Evolutionary conservation across 2,329 filamentous ascomycete species (phyloP).

Genomic region (Alternaria angustiovoidea): DNA sequence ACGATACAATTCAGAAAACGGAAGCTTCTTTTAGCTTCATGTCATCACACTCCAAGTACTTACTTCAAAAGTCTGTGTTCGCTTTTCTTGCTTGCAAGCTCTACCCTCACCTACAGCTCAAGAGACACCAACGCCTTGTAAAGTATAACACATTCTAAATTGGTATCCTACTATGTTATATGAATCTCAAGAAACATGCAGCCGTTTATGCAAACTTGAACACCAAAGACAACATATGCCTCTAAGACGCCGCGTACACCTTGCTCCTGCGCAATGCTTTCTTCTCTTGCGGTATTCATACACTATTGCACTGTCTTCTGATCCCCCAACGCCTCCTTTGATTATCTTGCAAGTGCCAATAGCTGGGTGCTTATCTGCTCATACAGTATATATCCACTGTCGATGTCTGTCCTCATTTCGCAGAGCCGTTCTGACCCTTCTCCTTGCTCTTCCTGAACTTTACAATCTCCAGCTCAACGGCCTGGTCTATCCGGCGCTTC

Average conservation of each 20-base stretch:
- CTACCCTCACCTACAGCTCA: not conserved
- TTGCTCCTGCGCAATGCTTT: constrained; percentile 36
- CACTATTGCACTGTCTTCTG: constrained; percentile 3
- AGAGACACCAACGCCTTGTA: not conserved
- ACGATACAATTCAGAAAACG: not conserved
- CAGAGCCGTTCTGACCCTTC: constrained; percentile 46
- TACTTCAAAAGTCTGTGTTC: not conserved
- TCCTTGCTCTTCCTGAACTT: constrained; percentile 71
- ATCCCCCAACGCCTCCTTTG: not conserved
- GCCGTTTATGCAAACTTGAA: constrained; percentile 3
- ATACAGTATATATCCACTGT: not conserved
- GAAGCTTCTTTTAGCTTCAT: not conserved
- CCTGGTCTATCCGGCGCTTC: constrained; percentile 79
- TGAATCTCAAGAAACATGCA: constrained; percentile 5
- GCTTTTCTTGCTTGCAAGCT: not conserved
- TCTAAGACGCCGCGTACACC: constrained; percentile 29
- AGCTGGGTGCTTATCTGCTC: not conserved
- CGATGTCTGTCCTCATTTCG: constrained; percentile 21
- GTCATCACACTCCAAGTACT: not conserved
- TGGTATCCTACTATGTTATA: constrained; percentile 17
- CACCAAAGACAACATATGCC: constrained; percentile 8
- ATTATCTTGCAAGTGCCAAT: constrained; percentile 6
- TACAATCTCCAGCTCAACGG: constrained; percentile 76
- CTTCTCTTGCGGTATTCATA: constrained; percentile 15
- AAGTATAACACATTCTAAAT: constrained; percentile 8